These are phyloP conservation scores for Corynascus novoguineensis DNA, from an alignment of 495 filamentous ascomycete species.

Conservation along the genomic window DNA sequence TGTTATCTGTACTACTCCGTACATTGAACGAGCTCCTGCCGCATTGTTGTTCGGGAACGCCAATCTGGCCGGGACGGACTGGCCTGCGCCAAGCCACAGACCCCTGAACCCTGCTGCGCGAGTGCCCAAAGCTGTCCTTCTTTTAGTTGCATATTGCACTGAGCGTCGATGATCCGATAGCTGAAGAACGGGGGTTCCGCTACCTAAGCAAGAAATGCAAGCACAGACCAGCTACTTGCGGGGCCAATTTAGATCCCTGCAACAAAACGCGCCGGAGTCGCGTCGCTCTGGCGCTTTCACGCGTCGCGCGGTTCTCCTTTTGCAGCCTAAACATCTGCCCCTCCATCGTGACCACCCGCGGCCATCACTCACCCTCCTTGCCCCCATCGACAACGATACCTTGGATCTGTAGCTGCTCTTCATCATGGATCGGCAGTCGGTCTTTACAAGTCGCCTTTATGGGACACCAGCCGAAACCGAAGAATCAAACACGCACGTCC, in stretches of 20 bases:
- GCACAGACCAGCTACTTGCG: background rate
- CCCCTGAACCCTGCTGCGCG: background rate
- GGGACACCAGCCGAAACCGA: slow-evolving; percentile 48
- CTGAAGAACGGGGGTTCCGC: background rate
- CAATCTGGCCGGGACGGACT: slow-evolving; percentile 15
- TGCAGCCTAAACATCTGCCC: slow-evolving; percentile 9
- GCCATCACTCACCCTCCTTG: background rate
- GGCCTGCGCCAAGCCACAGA: slow-evolving; percentile 5
- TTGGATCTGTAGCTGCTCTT: background rate
- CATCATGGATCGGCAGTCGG: slow-evolving; percentile 83
- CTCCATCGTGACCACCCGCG: slow-evolving; percentile 16
- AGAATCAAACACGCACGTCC: slow-evolving; percentile 52
- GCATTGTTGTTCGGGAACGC: background rate
- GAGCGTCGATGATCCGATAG: background rate
- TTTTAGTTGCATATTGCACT: slow-evolving; percentile 1
- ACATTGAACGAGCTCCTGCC: slow-evolving; percentile 4
- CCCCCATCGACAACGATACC: background rate
- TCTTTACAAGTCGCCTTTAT: slow-evolving; percentile 57
- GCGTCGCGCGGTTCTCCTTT: slow-evolving; percentile 10
- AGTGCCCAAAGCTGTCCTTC: background rate
- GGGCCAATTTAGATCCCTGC: slow-evolving; percentile 29
- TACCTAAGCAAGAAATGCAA: background rate
- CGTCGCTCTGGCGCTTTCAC: slow-evolving; percentile 22
- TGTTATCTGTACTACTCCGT: too few relatives aligned
- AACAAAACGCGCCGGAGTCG: slow-evolving; percentile 9